Evolutionary conservation across 345 rosid species (phyloP).

Genomic region (Reutealis trisperma): DNA sequence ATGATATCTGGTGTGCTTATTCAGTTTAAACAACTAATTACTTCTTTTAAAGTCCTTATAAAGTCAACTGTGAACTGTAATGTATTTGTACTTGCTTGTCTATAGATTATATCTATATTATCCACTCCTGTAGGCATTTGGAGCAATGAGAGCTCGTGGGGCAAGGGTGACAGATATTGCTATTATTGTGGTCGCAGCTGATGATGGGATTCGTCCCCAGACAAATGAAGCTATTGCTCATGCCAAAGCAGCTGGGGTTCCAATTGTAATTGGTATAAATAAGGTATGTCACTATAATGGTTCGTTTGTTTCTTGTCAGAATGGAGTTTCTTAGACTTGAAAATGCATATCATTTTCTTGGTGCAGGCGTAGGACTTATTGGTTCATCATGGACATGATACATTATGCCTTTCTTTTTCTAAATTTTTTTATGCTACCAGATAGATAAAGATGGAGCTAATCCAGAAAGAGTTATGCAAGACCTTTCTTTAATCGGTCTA

Average conservation of each 20-base stretch:
- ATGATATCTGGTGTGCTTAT: slow-evolving; percentile 12
- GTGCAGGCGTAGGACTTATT: slow-evolving; percentile 15
- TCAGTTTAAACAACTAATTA: not conserved
- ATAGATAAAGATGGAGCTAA: slow-evolving; percentile 97
- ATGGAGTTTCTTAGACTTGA: slow-evolving; percentile 16
- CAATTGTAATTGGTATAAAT: slow-evolving; percentile 85
- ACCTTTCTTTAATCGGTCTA: slow-evolving; percentile 91
- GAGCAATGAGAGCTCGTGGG: slow-evolving; percentile 99
- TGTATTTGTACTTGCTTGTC: slow-evolving; percentile 17
- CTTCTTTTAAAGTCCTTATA: slow-evolving; percentile 7
- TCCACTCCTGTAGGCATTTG: slow-evolving; percentile 77
- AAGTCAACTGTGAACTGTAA: slow-evolving; percentile 20
- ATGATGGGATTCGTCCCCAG: slow-evolving; percentile 98
- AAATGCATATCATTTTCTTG: slow-evolving; percentile 22
- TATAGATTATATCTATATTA: slow-evolving; percentile 34
- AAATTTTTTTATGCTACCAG: slow-evolving; percentile 42
- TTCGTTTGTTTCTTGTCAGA: slow-evolving; percentile 7
- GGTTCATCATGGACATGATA: slow-evolving; percentile 3
- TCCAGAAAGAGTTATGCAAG: slow-evolving; percentile 97
- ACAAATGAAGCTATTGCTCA: slow-evolving; percentile 98
- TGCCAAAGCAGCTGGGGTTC: slow-evolving; percentile 97
- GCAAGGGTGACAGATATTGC: slow-evolving; percentile 96
- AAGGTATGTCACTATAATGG: slow-evolving; percentile 51
- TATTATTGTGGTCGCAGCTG: slow-evolving; percentile 95
- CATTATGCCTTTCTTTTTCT: not conserved